Base-by-base conservation (phyloP, 352 stramenopile genomes). In the Pythium volutum region DNA sequence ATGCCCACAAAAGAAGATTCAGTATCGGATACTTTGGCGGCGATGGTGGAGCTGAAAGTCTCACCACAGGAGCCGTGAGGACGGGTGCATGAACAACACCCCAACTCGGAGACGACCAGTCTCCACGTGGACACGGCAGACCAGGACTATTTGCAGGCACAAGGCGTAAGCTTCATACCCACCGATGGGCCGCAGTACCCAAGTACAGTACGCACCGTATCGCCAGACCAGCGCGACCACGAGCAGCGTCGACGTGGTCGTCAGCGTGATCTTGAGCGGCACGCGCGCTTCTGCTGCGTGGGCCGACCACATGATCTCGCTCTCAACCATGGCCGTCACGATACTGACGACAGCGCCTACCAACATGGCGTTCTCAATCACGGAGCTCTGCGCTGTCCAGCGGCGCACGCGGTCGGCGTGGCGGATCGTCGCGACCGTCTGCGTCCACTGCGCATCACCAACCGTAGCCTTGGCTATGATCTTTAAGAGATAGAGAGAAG, bases 301-400 rank as follows among this genome's bases (percentile, higher is more conserved):
- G 4, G 10, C 14, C 55, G 60, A 56, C 64, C 78, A 82, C 20
- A 85, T 61, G 15, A 81, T 50, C 48, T 87, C 78, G 45, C 78
- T 81, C 54, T 87, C 78, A 27, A 79, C 54, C 58, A 70, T 69
- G n/a, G 67, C 78, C 47, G 66, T 73, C 29, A 69, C 12, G 20
- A 85, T 73, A 46, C 63, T 66, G 12, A 76, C 51, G 29, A 70
- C n/a, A 10, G 74, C 70, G 25, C 76, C 27, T 8, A 60, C 43
- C 25, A 84, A 59, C 78, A 85, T 87, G 59, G 48, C 66, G 55
- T 69, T 87, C 56, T 87, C 78, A 33, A 79, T 58, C 15, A 6
- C 12, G 0, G 46, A 61, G 62, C 62, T 50, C 3, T 27, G 62
- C 9, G 36, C 41, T 3, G 51, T 69, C 47, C 42, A 59, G 4